Evolutionary conservation across 768 basidiomycete genomes (phyloP).

Genomic region (Boletus eberwhitei): DNA sequence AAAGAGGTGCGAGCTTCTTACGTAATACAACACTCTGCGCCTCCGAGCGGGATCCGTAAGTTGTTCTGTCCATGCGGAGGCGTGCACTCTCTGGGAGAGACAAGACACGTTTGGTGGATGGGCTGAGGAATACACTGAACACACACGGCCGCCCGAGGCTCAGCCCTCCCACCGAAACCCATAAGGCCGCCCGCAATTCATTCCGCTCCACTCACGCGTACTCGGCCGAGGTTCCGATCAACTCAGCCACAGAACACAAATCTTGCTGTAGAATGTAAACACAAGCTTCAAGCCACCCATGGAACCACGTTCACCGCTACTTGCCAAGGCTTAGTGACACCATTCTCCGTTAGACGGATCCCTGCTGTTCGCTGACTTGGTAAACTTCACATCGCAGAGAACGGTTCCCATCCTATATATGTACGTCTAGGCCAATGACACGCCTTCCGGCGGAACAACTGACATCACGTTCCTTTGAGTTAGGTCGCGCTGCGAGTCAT

Average conservation of each 20-base stretch:
- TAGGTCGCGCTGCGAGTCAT: slow-evolving; percentile 28
- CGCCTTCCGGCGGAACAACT: slow-evolving; percentile 4
- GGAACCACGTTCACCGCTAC: not conserved
- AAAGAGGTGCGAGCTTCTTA: slow-evolving; percentile 12
- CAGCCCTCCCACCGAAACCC: not conserved
- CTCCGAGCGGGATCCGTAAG: too few species aligned
- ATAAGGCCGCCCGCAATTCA: not conserved
- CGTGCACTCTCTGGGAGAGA: not conserved
- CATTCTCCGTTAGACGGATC: slow-evolving; percentile 20
- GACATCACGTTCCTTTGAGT: slow-evolving; percentile 25
- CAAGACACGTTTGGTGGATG: not conserved
- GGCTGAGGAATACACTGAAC: not conserved
- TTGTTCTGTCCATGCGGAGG: too few species aligned
- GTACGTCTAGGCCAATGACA: slow-evolving; percentile 16
- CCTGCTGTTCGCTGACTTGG: slow-evolving; percentile 17
- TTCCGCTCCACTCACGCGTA: not conserved
- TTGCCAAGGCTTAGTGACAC: not conserved
- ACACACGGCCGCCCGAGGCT: not conserved
- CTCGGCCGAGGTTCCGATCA: not conserved
- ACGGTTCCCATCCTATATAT: slow-evolving; percentile 5
- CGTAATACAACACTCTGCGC: slow-evolving; percentile 3
- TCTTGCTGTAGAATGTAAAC: not conserved
- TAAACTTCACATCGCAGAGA: slow-evolving; percentile 20
- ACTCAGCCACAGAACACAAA: slow-evolving; percentile 5
- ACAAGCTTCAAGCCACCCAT: not conserved